These are phyloP conservation scores for Coemansia sp. DNA, from an alignment of 192 early-diverging fungal genomes.

Conservation along the genomic window DNA sequence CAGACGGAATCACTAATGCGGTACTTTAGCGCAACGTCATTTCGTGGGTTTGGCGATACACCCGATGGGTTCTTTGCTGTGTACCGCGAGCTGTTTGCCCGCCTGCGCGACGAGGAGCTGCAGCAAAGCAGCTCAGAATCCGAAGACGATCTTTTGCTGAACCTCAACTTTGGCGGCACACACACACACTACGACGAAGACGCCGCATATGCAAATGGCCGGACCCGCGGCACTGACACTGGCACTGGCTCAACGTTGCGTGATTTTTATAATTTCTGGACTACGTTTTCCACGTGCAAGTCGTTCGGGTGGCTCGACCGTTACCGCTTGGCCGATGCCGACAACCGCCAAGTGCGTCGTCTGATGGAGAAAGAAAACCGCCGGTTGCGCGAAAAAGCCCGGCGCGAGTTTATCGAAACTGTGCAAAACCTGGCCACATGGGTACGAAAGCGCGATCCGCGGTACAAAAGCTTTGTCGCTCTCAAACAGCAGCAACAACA, in stretches of 20 bases:
- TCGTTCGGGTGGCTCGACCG: slow-evolving; percentile 95
- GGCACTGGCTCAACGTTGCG: slow-evolving; percentile 48
- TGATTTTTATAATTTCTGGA: slow-evolving; percentile 81
- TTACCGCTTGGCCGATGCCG: slow-evolving; percentile 74
- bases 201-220: slow-evolving; percentile 28
- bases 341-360: slow-evolving; percentile 75
- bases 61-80: slow-evolving; percentile 77
- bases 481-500: slow-evolving; percentile 57
- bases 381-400: slow-evolving; percentile 72
- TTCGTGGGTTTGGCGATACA: slow-evolving; percentile 69
- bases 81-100: slow-evolving; percentile 75
- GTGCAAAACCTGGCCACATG: slow-evolving; percentile 73
- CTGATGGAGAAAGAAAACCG: slow-evolving; percentile 93
- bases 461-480: slow-evolving; percentile 70
- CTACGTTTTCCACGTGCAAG: slow-evolving; percentile 78
- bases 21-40: slow-evolving; percentile 75
- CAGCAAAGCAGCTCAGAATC: slow-evolving; percentile 20
- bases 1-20: slow-evolving; percentile 66
- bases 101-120: slow-evolving; percentile 78
- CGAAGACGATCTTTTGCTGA: slow-evolving; percentile 22
- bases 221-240: not conserved
- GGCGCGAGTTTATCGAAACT: slow-evolving; percentile 72
- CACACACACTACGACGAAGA: slow-evolving; percentile 66
- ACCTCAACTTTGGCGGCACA: slow-evolving; percentile 69
- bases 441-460: slow-evolving; percentile 88